Percentiles rank a stretch among this genome's conserved stretches.
Conservation (phyloP, 179 eudicot genomes). For the Amaranthus tricolor region DNA sequence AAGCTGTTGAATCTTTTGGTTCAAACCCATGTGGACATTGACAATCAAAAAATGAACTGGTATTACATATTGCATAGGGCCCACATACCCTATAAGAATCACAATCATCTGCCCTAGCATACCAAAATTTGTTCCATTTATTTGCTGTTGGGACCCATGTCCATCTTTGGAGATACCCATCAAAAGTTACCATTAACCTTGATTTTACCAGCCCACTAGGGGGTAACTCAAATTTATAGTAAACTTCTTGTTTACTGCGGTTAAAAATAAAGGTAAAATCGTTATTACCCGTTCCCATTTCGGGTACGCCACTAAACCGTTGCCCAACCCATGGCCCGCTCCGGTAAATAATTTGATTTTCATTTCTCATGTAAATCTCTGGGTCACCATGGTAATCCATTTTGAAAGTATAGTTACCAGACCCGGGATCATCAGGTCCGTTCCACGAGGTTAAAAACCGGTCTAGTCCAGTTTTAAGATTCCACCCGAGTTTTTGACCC, state of each 20-base stretch:
- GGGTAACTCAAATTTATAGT: constrained; percentile 37
- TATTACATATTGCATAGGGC: constrained; percentile 46
- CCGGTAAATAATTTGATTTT: constrained; percentile 25
- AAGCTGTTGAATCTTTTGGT: constrained; percentile 47
- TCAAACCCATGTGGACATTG: constrained; percentile 51
- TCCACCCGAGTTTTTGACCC: constrained; percentile 45
- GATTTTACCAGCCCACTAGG: constrained; percentile 33
- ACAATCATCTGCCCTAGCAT: constrained; percentile 53
- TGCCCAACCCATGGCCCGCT: constrained; percentile 92
- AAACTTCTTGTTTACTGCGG: constrained; percentile 25
- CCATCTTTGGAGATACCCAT: constrained; percentile 38
- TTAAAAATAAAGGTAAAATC: constrained; percentile 37
- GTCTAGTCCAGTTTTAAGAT: constrained; percentile 26
- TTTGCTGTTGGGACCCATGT: constrained; percentile 41
- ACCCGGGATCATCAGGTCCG: constrained; percentile 38
- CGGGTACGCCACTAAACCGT: constrained; percentile 82
- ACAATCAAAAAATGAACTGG: constrained; percentile 39
- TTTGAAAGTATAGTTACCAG: constrained; percentile 45
- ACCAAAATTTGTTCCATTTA: constrained; percentile 53
- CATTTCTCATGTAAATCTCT: constrained; percentile 33
- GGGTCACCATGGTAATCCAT: constrained; percentile 59
- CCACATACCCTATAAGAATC: constrained; percentile 59
- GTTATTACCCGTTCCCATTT: constrained; percentile 36
- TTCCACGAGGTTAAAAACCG: constrained; percentile 45
- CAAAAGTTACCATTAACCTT: constrained; percentile 38